Base-by-base conservation (phyloP, 2,329 filamentous ascomycete genomes). In the Rhinocladiella similis region DNA sequence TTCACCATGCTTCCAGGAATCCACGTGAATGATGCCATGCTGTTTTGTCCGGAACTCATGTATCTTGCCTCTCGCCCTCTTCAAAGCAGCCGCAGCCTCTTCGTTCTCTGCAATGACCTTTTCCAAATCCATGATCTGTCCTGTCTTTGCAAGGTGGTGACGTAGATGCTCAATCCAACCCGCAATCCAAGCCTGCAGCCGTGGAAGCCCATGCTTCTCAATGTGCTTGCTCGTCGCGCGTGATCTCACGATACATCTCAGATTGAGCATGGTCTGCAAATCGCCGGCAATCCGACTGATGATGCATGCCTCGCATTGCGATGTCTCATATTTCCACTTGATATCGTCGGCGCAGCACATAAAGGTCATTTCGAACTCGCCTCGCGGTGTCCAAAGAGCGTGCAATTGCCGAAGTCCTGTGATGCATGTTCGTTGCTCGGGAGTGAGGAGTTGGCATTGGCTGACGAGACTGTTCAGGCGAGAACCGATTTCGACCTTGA, bases 281-380 rank as follows among this genome's bases (percentile, higher is more conserved):
- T 71, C 57, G 0, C 56, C 49, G 1, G 66, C 65, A 12, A 76
- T 61, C 0, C 69, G 64, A 5, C 68, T 63, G 9, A 76, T 41
- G 47, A 75, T 73, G 45, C 74, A 76, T 0, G 69, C 74, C 25
- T 70, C 61, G 55, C 74, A 76, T 7, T 57, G 48, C 47, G 72
- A 69, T 18, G 50, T 55, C 57, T 75, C 71, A 41, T 68, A 69
- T 6, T 27, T 49, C 61, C 64, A 63, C 12, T 64, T 62, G 54
- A 47, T 53, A 29, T 29, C 57, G 14, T 22, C 13, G 18, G 48
- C 18, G 6, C 55, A 45, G 33, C 43, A 20, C 29, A 46, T 20
- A 42, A 59, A 61, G 5, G 56, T 48, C 47, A 45, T 38, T 25
- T 53, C 33, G 41, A 59, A 57, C n/a, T 48, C 36, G 7, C 49